These are phyloP conservation scores for Gonapodya sp. DNA, from an alignment of 192 early-diverging fungal species.

Conservation along the genomic window DNA sequence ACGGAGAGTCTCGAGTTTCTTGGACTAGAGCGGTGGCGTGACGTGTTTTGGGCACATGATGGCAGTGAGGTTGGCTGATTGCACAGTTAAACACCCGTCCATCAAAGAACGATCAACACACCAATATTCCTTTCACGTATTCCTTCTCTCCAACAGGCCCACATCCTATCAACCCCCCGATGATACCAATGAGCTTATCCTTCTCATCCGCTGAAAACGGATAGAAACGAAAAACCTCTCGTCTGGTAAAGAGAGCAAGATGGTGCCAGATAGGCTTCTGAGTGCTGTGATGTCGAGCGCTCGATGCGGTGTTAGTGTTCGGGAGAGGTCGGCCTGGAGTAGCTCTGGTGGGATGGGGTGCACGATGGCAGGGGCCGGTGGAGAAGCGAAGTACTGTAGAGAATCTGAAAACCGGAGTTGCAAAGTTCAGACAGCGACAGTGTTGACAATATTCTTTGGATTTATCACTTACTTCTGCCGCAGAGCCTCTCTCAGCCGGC, in stretches of 20 bases:
- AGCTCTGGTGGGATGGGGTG: neutral
- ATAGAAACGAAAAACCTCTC: neutral
- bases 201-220: neutral
- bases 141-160: neutral
- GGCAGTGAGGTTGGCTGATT: no score
- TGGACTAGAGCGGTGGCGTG: neutral
- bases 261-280: neutral
- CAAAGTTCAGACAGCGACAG: no score
- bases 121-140: neutral
- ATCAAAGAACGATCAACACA: no score
- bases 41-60: neutral
- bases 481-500: neutral
- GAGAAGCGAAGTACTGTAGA: neutral
- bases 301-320: no score
- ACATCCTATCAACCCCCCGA: neutral
- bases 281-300: no score
- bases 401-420: no score
- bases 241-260: neutral
- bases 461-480: neutral
- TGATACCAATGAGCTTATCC: neutral
- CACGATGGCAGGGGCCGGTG: neutral
- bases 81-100: no score
- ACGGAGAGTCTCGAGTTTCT: neutral
- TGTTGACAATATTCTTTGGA: no score
- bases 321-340: neutral